These are phyloP conservation scores for Colletotrichum caudatum DNA, from an alignment of 2,329 filamentous ascomycete species.

Conservation along the genomic window DNA sequence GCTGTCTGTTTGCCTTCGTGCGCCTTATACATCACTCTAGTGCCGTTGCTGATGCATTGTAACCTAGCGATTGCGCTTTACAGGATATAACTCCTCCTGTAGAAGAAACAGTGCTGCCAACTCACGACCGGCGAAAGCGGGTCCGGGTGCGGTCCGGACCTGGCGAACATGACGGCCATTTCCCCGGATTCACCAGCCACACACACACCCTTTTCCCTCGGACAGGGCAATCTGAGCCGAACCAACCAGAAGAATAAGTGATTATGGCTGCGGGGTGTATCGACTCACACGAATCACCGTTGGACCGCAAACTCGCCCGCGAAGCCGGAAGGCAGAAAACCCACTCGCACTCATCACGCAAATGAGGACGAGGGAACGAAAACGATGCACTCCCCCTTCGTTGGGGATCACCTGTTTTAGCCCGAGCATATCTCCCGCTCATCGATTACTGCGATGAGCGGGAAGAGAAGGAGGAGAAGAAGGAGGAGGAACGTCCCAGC, in stretches of 20 bases:
- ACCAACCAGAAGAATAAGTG: not conserved
- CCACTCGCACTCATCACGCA: not conserved
- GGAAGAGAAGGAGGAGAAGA: not conserved
- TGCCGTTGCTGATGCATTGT: too few species aligned
- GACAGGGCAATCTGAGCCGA: conserved; percentile 9
- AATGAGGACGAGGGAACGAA: too few species aligned
- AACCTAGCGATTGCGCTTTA: too few species aligned
- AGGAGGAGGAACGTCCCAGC: not conserved
- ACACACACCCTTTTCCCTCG: not conserved
- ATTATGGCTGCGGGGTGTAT: not conserved
- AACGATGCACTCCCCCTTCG: not conserved
- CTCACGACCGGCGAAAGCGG: not conserved
- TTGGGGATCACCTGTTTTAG: not conserved
- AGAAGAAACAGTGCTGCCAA: not conserved
- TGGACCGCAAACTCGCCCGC: not conserved
- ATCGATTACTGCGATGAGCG: not conserved
- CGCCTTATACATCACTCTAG: too few species aligned
- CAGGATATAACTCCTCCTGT: too few species aligned
- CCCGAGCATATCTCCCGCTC: not conserved
- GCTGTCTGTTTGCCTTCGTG: too few species aligned
- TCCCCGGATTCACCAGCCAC: not conserved
- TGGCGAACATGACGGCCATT: not conserved
- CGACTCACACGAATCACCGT: conserved; percentile 2
- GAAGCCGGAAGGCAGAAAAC: not conserved
- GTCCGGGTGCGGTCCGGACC: not conserved